Conservation (phyloP, 345 rosid species). For the Toxicodendron radicans region DNA sequence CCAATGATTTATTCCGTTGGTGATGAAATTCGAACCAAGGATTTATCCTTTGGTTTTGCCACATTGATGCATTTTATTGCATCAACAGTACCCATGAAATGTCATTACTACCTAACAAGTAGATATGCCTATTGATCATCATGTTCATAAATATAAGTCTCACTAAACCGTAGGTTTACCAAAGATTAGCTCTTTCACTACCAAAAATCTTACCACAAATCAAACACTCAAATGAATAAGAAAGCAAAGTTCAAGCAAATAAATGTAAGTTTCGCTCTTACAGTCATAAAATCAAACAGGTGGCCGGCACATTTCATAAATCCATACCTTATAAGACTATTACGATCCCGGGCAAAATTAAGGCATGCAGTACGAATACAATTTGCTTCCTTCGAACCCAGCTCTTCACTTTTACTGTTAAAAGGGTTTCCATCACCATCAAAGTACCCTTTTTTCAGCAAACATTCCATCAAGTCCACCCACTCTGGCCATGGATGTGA, state of each 20-base stretch:
- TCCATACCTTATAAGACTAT: conserved; percentile 60
- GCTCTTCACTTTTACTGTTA: conserved; percentile 16
- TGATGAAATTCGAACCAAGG: too few species aligned
- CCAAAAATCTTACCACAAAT: too few species aligned
- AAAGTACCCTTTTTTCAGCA: conserved; percentile 60
- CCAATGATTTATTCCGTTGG: too few species aligned
- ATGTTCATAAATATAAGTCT: too few species aligned
- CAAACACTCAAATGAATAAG: too few species aligned
- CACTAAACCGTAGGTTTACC: too few species aligned
- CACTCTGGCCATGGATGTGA: conserved; percentile 87
- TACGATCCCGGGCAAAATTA: conserved; percentile 70
- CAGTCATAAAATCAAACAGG: conserved; percentile 30
- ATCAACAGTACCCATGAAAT: too few species aligned
- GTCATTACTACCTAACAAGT: too few species aligned
- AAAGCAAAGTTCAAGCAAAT: not conserved
- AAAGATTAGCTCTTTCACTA: too few species aligned
- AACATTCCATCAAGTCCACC: conserved; percentile 63
- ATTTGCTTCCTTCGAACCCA: conserved; percentile 56
- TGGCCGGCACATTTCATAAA: conserved; percentile 20
- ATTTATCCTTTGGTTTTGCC: too few species aligned
- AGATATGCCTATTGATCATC: too few species aligned
- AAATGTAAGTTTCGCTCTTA: not conserved
- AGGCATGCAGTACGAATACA: conserved; percentile 76
- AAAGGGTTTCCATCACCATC: conserved; percentile 46
- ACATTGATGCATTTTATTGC: too few species aligned